Conservation (phyloP, 305 asterid genomes). For the Fraxinus floribunda region DNA sequence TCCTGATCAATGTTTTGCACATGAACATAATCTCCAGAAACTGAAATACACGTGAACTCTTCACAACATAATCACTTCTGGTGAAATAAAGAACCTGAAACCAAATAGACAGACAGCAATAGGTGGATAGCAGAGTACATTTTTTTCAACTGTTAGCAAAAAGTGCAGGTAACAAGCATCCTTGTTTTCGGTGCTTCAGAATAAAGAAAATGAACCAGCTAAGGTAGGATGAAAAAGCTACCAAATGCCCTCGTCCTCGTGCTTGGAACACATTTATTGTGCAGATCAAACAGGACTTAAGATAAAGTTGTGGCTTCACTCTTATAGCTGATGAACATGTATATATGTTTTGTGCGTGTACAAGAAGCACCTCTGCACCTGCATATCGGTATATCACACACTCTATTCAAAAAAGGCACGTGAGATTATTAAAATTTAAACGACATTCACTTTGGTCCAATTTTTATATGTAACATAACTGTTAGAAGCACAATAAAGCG, state of each 20-base stretch:
- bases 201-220: slow-evolving; percentile 5
- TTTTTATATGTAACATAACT: neutral
- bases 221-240: slow-evolving; percentile 8
- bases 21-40: neutral
- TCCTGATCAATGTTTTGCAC: neutral
- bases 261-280: neutral
- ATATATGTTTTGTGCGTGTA: neutral
- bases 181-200: neutral
- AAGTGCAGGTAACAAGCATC: neutral
- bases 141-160: neutral
- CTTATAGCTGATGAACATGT: slow-evolving; percentile 19
- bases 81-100: neutral
- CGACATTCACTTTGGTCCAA: neutral
- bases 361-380: neutral
- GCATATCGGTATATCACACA: neutral
- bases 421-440: neutral
- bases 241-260: slow-evolving; percentile 1
- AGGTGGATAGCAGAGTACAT: neutral
- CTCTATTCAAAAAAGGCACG: neutral
- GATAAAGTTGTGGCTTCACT: slow-evolving; percentile 25
- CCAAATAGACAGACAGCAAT: neutral
- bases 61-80: neutral
- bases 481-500: neutral
- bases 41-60: neutral
- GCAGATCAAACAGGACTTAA: slow-evolving; percentile 22